phyloP scores from a whole-genome alignment of 2,329 filamentous ascomycete genomes.

The Arthrobotrys entomopaga region DNA sequence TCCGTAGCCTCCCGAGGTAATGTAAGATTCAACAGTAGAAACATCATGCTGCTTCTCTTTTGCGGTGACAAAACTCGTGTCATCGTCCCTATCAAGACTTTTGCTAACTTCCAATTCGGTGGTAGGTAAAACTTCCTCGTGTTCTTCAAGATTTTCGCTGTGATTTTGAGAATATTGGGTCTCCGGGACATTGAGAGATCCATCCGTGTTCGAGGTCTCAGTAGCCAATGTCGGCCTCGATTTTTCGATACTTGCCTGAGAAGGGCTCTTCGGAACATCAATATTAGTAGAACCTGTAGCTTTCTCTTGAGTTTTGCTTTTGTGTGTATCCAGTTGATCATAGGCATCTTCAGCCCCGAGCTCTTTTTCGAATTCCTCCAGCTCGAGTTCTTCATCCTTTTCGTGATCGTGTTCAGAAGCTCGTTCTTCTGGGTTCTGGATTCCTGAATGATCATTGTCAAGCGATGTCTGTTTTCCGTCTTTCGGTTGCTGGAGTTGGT shows the following conservation, averaged over 20 bases:
- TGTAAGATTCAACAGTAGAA: conserved; percentile 19
- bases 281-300: conserved; percentile 3
- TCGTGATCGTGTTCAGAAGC: neutral
- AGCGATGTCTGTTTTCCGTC: neutral
- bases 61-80: conserved; percentile 49
- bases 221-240: neutral
- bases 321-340: conserved; percentile 12
- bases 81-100: conserved; percentile 29
- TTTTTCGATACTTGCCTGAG: conserved; percentile 28
- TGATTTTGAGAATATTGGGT: conserved; percentile 35
- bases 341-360: conserved; percentile 16
- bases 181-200: conserved; percentile 41
- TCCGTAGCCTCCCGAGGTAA: conserved; percentile 35
- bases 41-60: conserved; percentile 39
- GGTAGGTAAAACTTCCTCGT: neutral
- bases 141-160: neutral
- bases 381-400: conserved; percentile 32
- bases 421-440: neutral
- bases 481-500: neutral
- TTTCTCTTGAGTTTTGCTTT: conserved; percentile 9
- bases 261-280: conserved; percentile 51
- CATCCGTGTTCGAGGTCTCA: conserved; percentile 34
- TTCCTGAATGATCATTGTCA: neutral
- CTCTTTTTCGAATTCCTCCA: conserved; percentile 48
- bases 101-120: conserved; percentile 1